Base-by-base conservation (phyloP, 2,329 filamentous ascomycete species). In the Fusarium sp. region DNA sequence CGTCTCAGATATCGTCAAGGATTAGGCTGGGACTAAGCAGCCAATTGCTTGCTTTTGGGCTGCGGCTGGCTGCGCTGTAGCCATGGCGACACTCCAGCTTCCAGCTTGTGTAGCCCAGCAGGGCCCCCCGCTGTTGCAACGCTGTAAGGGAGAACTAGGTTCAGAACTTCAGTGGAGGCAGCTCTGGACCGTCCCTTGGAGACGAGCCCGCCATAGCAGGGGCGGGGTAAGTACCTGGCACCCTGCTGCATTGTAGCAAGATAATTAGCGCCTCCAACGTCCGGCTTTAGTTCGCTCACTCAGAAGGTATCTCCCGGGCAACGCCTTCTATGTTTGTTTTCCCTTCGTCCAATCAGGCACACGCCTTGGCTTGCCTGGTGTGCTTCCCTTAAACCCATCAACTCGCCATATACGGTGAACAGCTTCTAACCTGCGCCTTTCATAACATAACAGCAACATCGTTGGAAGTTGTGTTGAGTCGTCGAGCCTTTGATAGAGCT, bases 371-470 rank as follows among this genome's bases (percentile, higher is more conserved):
- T 48, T 56, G 50, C 52, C 67, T 58, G 59, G 30, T 62, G 62
- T 61, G 61, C 66, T 74, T 76, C 66, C 75, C 75, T 76, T 76
- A 76, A 76, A 76, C 75, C 74, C 75, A 67, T 69, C 68, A 73
- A 71, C 69, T 64, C 74, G 73, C 71, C 71, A 60, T 57, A 68
- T 60, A 60, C 64, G 60, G 57, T 56, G 35, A 37, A 37, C 17
- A 10, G 35, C 51, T 65, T 71, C 58, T 62, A 56, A 62, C 67
- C 56, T 69, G 61, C 52, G 67, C 58, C 63, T 66, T 70, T 65
- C 69, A 66, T 74, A 64, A 64, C 61, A 64, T 69, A 67, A 65
- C 70, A 72, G 53, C 66, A 73, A 62, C 67, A 70, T 72, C 65
- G 67, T 37, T 57, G 66, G 51, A 63, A 56, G 58, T 65, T 69